phyloP scores from a whole-genome alignment of 371 early-diverging fungal species.

The Circinella umbellata region DNA sequence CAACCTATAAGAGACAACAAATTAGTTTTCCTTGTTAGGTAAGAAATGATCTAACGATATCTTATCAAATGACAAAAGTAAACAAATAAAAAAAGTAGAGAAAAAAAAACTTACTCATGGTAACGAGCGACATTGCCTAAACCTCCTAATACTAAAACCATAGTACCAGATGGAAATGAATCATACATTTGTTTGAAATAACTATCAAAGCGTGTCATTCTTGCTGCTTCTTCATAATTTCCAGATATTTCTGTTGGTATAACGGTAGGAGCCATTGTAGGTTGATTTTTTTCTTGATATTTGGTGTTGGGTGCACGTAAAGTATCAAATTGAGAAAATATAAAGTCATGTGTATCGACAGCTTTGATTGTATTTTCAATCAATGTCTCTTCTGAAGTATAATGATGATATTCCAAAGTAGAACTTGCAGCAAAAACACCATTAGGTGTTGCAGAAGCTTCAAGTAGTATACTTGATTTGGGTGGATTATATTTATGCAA shows the following conservation, averaged over 20 bases:
- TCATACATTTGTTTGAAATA: slow-evolving; percentile 45
- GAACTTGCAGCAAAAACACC: slow-evolving; percentile 26
- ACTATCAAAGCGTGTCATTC: slow-evolving; percentile 35
- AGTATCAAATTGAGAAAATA: slow-evolving; percentile 30
- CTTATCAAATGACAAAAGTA: background rate
- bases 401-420: slow-evolving; percentile 30
- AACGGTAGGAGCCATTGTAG: slow-evolving; percentile 10
- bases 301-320: background rate
- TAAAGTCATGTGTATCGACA: slow-evolving; percentile 28
- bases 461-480: slow-evolving; percentile 49
- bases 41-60: background rate
- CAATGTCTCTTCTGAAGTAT: slow-evolving; percentile 32
- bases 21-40: background rate
- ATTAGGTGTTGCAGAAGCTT: slow-evolving; percentile 28
- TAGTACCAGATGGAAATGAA: slow-evolving; percentile 46
- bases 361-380: slow-evolving; percentile 31
- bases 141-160: slow-evolving; percentile 56
- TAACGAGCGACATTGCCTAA: slow-evolving; percentile 10
- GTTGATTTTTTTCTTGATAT: background rate
- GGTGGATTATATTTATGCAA: slow-evolving; percentile 43
- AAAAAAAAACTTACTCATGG: background rate
- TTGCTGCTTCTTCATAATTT: slow-evolving; percentile 8
- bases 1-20: background rate
- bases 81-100: no score
- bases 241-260: slow-evolving; percentile 6